Conservation (phyloP, 2,329 filamentous ascomycete species). For the Talaromyces sp. region DNA sequence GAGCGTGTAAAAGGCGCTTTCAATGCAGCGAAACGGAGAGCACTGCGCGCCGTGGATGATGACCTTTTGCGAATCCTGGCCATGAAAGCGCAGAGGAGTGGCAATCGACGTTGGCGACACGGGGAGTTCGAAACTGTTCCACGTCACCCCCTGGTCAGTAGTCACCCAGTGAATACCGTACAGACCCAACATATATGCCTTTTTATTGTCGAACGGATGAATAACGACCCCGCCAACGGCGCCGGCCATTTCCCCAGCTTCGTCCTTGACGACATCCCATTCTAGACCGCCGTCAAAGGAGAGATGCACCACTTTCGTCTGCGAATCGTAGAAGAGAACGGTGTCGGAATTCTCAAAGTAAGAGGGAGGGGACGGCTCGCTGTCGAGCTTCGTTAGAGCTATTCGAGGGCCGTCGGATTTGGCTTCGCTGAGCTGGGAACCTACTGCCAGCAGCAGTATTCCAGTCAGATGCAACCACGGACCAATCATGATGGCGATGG, state of each 20-base stretch:
- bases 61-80: slow-evolving; percentile 75
- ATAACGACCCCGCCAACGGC: slow-evolving; percentile 55
- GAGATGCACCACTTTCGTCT: slow-evolving; percentile 64
- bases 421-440: slow-evolving; percentile 33
- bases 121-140: slow-evolving; percentile 69
- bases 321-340: slow-evolving; percentile 67
- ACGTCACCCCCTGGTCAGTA: slow-evolving; percentile 73
- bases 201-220: slow-evolving; percentile 72
- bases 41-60: slow-evolving; percentile 77
- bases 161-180: slow-evolving; percentile 74
- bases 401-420: slow-evolving; percentile 61
- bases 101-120: slow-evolving; percentile 46
- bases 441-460: slow-evolving; percentile 51
- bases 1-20: slow-evolving; percentile 67
- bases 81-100: slow-evolving; percentile 67
- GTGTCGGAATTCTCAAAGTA: slow-evolving; percentile 91
- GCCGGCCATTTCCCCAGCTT: slow-evolving; percentile 50
- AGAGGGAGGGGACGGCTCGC: slow-evolving; percentile 64
- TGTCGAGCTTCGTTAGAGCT: slow-evolving; percentile 60
- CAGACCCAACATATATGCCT: slow-evolving; percentile 74
- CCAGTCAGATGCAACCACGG: slow-evolving; percentile 44
- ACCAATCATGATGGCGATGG: slow-evolving; percentile 33
- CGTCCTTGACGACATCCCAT: slow-evolving; percentile 64
- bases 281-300: slow-evolving; percentile 74
- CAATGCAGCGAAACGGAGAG: slow-evolving; percentile 58